Evolutionary conservation across 306 rosid species (phyloP).

Genomic region (Dryas drummondii): DNA sequence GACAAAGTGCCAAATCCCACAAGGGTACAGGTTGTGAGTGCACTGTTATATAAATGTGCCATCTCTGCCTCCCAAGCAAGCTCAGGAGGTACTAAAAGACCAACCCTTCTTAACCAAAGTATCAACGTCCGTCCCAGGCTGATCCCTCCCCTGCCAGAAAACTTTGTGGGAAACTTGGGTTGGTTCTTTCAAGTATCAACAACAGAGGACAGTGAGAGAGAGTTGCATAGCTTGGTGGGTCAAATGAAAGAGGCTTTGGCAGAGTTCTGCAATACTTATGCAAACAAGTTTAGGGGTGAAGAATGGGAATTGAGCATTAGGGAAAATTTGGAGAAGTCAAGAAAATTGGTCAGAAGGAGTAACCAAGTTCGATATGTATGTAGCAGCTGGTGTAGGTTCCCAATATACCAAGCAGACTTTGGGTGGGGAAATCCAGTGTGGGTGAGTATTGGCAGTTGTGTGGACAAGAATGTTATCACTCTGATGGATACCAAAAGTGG

Average conservation of each 20-base stretch:
- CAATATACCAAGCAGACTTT: constrained; percentile 39
- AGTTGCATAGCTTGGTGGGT: constrained; percentile 28
- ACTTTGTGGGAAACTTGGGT: constrained; percentile 31
- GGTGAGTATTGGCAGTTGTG: constrained; percentile 23
- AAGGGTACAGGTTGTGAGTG: constrained; percentile 40
- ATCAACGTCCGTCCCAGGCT: constrained; percentile 39
- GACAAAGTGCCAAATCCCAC: constrained; percentile 33
- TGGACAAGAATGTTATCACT: constrained; percentile 11
- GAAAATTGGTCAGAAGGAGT: not conserved
- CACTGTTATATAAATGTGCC: constrained; percentile 30
- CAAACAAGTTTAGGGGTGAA: constrained; percentile 12
- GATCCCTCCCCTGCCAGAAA: constrained; percentile 33
- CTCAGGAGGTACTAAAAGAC: not conserved
- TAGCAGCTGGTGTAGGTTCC: constrained; percentile 42
- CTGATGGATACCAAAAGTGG: constrained; percentile 47
- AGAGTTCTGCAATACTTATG: constrained; percentile 14
- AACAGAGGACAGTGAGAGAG: not conserved
- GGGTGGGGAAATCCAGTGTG: constrained; percentile 58
- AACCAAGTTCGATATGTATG: not conserved
- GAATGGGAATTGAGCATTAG: not conserved
- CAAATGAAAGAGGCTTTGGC: constrained; percentile 18
- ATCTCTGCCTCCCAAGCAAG: constrained; percentile 19
- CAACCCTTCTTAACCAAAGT: not conserved
- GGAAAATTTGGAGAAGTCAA: constrained; percentile 8
- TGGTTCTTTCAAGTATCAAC: not conserved